These are phyloP conservation scores for Mollisia scopiformis DNA, from an alignment of 2,329 filamentous ascomycete species.

Conservation along the genomic window DNA sequence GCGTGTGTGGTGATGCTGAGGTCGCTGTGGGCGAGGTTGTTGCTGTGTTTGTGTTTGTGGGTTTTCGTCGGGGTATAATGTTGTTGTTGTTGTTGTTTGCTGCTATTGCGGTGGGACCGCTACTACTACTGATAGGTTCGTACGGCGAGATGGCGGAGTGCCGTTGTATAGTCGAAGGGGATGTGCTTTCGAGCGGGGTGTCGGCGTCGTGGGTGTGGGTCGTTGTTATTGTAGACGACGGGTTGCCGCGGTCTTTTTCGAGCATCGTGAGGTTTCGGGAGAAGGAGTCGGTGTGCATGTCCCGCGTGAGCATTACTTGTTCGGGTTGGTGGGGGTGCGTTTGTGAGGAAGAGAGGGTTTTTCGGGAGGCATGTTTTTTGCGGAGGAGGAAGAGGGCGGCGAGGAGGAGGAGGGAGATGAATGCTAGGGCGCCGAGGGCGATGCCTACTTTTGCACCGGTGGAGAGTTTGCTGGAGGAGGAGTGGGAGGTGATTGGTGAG, in stretches of 20 bases:
- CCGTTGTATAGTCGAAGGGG: conserved; percentile 13
- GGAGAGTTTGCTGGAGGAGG: conserved; percentile 13
- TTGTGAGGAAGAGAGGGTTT: too few relatives aligned
- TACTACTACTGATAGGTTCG: neutral
- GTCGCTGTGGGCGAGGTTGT: conserved; percentile 5
- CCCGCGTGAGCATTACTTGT: conserved; percentile 25
- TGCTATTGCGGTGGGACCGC: neutral
- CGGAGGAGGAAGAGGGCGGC: conserved; percentile 26
- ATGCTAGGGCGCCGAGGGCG: conserved; percentile 22
- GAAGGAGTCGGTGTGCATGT: conserved; percentile 25
- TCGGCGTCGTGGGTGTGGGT: neutral
- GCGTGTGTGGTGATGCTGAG: neutral
- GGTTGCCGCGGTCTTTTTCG: conserved; percentile 26
- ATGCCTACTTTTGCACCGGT: conserved; percentile 28
- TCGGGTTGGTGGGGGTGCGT: conserved; percentile 13
- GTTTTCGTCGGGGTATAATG: conserved; percentile 14
- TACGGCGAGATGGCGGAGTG: conserved; percentile 23
- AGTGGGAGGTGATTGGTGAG: neutral
- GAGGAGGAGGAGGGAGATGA: conserved; percentile 23
- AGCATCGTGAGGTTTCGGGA: conserved; percentile 15
- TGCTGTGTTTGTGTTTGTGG: conserved; percentile 5
- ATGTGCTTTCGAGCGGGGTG: neutral
- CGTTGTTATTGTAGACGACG: neutral
- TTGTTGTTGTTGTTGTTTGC: conserved; percentile 19
- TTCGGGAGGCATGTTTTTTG: conserved; percentile 18